Conservation (phyloP, 352 stramenopile genomes). For the Phytophthora brassicae region DNA sequence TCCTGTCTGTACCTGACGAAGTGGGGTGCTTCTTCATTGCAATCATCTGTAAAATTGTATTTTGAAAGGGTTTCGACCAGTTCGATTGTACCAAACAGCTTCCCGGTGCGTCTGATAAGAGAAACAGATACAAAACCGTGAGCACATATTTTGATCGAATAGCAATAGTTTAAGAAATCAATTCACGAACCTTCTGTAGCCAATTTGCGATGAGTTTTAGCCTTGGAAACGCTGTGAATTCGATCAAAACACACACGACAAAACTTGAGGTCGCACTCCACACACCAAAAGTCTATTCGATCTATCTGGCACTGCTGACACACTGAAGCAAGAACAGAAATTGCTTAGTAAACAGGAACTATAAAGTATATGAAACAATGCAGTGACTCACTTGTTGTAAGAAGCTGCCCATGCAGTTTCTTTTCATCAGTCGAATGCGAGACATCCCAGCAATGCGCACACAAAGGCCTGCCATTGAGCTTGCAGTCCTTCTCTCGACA, state of each 20-base stretch:
- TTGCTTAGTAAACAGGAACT: neutral
- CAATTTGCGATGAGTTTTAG: conserved; percentile 39
- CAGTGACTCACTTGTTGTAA: conserved; percentile 36
- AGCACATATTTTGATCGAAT: no score
- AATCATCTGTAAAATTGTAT: conserved; percentile 42
- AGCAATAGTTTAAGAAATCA: no score
- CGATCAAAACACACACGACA: conserved; percentile 49
- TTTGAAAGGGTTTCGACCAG: conserved; percentile 50
- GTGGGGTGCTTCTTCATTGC: conserved; percentile 9
- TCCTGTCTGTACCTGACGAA: neutral
- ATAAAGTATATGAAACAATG: neutral
- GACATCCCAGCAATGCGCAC: conserved; percentile 26
- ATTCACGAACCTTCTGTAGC: conserved; percentile 39
- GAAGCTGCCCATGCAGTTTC: conserved; percentile 23
- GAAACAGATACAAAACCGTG: neutral
- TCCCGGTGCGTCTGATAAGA: conserved; percentile 40
- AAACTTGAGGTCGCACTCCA: conserved; percentile 67
- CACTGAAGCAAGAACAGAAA: conserved; percentile 25
- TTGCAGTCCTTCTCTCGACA: conserved; percentile 29
- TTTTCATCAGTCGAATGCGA: conserved; percentile 18
- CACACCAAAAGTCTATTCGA: conserved; percentile 48
- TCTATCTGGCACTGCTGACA: conserved; percentile 66
- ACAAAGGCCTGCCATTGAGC: conserved; percentile 12
- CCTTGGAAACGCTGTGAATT: conserved; percentile 47
- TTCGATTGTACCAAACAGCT: conserved; percentile 39